Evolutionary conservation across 1,284 basidiomycete genomes (phyloP).

Genomic region (Leccinum angustisporum): DNA sequence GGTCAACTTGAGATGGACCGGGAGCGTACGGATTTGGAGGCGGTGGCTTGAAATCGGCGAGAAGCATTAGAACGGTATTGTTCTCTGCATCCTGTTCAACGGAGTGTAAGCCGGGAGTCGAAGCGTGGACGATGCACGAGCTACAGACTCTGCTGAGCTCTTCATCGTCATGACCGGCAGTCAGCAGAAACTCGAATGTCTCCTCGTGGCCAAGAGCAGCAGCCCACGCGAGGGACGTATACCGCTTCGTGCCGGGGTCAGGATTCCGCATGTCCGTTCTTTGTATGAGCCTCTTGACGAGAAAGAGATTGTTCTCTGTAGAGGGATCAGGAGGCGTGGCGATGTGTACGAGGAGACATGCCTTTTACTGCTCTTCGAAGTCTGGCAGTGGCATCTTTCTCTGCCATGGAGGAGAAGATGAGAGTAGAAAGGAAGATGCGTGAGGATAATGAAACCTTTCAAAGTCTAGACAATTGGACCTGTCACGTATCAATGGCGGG

Average conservation of each 20-base stretch:
- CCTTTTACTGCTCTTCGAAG: slow-evolving; percentile 81
- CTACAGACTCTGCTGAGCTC: slow-evolving; percentile 80
- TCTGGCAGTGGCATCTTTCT: slow-evolving; percentile 74
- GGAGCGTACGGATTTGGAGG: slow-evolving; percentile 47
- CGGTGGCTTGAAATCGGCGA: slow-evolving; percentile 73
- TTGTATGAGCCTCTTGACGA: slow-evolving; percentile 80
- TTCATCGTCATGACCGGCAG: slow-evolving; percentile 84
- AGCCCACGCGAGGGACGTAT: slow-evolving; percentile 87
- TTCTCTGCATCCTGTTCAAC: slow-evolving; percentile 75
- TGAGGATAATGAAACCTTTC: slow-evolving; percentile 24
- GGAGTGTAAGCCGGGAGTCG: slow-evolving; percentile 14
- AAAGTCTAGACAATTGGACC: slow-evolving; percentile 28
- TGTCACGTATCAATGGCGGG: slow-evolving; percentile 9
- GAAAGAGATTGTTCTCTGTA: slow-evolving; percentile 87
- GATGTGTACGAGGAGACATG: slow-evolving; percentile 27
- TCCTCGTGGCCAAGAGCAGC: slow-evolving; percentile 83
- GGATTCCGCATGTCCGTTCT: slow-evolving; percentile 87
- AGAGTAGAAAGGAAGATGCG: slow-evolving; percentile 19
- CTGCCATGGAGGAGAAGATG: slow-evolving; percentile 56
- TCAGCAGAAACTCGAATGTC: slow-evolving; percentile 85
- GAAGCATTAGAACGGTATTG: slow-evolving; percentile 86
- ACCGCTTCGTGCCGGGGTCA: slow-evolving; percentile 69
- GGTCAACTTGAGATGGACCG: slow-evolving; percentile 53
- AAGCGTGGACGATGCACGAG: slow-evolving; percentile 5
- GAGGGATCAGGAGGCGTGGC: slow-evolving; percentile 14